phyloP scores from a whole-genome alignment of 495 filamentous ascomycete species.

The Penicillium waksmanii region DNA sequence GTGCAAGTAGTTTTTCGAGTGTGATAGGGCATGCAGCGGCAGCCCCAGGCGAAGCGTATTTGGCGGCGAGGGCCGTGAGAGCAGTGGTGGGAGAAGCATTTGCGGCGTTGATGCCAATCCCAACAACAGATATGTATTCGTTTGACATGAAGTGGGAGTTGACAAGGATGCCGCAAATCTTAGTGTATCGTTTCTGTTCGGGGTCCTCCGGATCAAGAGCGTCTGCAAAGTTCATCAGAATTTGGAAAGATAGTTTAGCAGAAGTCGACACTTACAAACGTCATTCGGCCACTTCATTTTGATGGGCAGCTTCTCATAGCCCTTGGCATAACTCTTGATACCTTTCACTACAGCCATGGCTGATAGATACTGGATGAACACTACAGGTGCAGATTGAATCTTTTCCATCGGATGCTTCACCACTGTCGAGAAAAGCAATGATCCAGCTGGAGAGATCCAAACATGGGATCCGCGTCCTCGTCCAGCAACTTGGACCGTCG shows the following conservation, averaged over 20 bases:
- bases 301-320: constrained; percentile 75
- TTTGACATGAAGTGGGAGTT: constrained; percentile 80
- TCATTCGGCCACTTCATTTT: constrained; percentile 99
- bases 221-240: constrained; percentile 45
- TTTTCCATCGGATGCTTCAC: constrained; percentile 78
- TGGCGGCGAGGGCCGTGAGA: constrained; percentile 68
- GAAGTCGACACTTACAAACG: constrained; percentile 57
- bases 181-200: constrained; percentile 69
- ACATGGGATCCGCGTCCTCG: constrained; percentile 90
- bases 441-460: constrained; percentile 90
- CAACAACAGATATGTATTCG: constrained; percentile 84
- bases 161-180: constrained; percentile 92
- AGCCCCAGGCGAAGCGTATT: constrained; percentile 31
- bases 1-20: constrained; percentile 81
- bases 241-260: not conserved
- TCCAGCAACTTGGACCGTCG: constrained; percentile 91
- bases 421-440: constrained; percentile 83
- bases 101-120: constrained; percentile 86
- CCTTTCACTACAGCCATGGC: constrained; percentile 89
- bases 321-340: constrained; percentile 75
- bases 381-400: constrained; percentile 74
- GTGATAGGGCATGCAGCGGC: constrained; percentile 56
- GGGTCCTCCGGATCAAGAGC: constrained; percentile 71
- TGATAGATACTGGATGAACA: constrained; percentile 93
- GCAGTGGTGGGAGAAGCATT: constrained; percentile 89